Base-by-base conservation (phyloP, 495 filamentous ascomycete species). In the Cercophora samala region DNA sequence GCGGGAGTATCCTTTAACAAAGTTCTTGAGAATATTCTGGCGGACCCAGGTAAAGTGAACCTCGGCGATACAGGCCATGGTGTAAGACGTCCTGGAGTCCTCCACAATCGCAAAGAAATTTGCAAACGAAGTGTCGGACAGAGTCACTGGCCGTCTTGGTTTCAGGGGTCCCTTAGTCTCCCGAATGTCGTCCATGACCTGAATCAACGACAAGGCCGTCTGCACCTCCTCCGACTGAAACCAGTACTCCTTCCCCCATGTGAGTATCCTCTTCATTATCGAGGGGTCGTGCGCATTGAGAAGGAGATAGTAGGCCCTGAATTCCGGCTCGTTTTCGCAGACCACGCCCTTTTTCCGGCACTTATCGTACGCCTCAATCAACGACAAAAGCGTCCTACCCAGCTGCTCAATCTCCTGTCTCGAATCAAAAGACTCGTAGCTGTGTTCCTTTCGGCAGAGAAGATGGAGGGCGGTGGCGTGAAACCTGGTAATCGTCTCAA, bases 371-470 rank as follows among this genome's bases (percentile, higher is more conserved):
- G 93, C 89, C 67, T 96, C 91, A 74, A 92, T 90, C 3, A 99
- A 81, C 0, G 94, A 96, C 5, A 95, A 82, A 61, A 97, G 84
- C 0, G 93, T 91, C 70, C 93, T 91, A 69, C 90, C 89, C 17
- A 99, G 84, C 72, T 98, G 96, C 76, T 99, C 93, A 22, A 91
- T 85, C 74, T 99, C 96, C 75, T 97, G 94, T 63, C 93, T 91
- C 60, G 87, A 86, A 53, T 89, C 88, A 73, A 97, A 98, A n/a
- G 86, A 88, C 55, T 90, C 86, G 55, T 88, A 84, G 13, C 81
- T 77, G 60, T 79, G 75, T 9, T 88, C 88, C 19, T 84, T 83
- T 32, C 79, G 85, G 0, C 91, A 90, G 62, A 98, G 85, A 58
- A 94, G 84, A 76, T 99, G 96, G 15, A 97, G 82, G 4, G 92